phyloP scores from a whole-genome alignment of 1,284 basidiomycete species.

The Apiotrichum gracile region DNA sequence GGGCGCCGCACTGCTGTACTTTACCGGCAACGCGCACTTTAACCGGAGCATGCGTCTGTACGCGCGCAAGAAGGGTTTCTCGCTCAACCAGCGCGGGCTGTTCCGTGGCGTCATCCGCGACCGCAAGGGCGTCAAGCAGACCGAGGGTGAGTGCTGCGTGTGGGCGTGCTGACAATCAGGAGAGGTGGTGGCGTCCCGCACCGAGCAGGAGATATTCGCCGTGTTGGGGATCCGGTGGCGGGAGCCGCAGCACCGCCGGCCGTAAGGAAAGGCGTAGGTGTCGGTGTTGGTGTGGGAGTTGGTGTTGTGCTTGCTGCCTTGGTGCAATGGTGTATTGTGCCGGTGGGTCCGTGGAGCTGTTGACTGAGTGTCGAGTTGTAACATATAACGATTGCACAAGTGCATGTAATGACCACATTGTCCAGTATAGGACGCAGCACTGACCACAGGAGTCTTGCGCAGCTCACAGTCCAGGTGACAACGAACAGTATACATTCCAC shows the following conservation, averaged over 20 bases:
- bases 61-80: slow-evolving; percentile 72
- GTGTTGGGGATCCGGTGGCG: slow-evolving; percentile 54
- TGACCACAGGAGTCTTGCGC: too few species aligned
- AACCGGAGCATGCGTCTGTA: slow-evolving; percentile 81
- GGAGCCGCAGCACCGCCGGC: slow-evolving; percentile 8
- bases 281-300: too few species aligned
- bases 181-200: slow-evolving; percentile 67
- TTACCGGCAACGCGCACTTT: slow-evolving; percentile 81
- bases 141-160: slow-evolving; percentile 56
- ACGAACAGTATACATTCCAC: too few species aligned
- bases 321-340: too few species aligned
- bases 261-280: neutral
- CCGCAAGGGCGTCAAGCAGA: slow-evolving; percentile 58
- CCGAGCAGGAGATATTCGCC: slow-evolving; percentile 75
- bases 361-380: too few species aligned
- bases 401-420: too few species aligned
- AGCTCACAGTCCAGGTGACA: too few species aligned
- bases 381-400: too few species aligned
- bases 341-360: too few species aligned
- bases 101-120: slow-evolving; percentile 67
- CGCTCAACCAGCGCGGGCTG: slow-evolving; percentile 77
- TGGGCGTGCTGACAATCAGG: slow-evolving; percentile 50
- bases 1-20: slow-evolving; percentile 81
- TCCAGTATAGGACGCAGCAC: too few species aligned
- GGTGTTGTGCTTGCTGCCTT: too few species aligned